These are phyloP conservation scores for Periglandula ipomoeae DNA, from an alignment of 2,329 filamentous ascomycete species.

Conservation along the genomic window DNA sequence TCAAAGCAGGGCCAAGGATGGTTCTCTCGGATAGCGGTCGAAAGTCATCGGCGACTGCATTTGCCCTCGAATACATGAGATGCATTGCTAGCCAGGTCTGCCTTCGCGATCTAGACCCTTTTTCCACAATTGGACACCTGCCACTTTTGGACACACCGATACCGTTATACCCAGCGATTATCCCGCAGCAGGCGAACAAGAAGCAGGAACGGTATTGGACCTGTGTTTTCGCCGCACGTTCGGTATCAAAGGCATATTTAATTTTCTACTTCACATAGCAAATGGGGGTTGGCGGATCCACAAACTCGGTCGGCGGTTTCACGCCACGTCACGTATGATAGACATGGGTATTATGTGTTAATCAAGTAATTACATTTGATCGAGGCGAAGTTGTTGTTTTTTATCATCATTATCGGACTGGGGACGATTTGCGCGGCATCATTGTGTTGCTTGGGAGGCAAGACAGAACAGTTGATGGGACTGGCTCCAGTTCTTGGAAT, in stretches of 20 bases:
- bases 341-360: constrained; percentile 5
- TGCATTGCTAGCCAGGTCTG: background rate
- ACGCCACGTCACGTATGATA: constrained; percentile 6
- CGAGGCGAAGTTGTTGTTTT: background rate
- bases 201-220: background rate
- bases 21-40: background rate
- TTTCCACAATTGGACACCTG: background rate
- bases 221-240: background rate
- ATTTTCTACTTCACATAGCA: background rate
- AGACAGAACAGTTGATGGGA: background rate
- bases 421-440: background rate
- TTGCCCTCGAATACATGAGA: background rate
- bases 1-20: background rate
- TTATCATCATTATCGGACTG: background rate
- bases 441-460: background rate
- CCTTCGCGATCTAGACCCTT: background rate
- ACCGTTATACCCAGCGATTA: background rate
- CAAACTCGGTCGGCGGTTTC: background rate
- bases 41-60: background rate
- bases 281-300: background rate
- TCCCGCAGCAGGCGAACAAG: background rate
- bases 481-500: no score
- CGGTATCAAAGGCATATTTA: background rate
- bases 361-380: constrained; percentile 1
- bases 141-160: background rate